Evolutionary conservation across 768 basidiomycete genomes (phyloP).

Genomic region (Mrakia gelida): DNA sequence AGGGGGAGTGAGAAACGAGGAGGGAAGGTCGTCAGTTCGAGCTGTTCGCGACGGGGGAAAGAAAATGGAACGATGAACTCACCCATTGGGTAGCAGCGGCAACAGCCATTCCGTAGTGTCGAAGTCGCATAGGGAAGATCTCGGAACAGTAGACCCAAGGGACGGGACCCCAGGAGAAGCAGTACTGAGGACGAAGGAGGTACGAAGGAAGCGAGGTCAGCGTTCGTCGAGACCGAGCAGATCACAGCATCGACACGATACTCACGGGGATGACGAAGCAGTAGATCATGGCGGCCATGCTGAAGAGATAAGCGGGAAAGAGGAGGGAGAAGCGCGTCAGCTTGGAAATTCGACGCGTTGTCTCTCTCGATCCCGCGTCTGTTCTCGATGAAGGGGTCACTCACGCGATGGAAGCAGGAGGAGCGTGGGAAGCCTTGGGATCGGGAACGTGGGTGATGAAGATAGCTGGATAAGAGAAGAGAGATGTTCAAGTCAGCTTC

Average conservation of each 20-base stretch:
- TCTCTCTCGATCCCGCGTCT: too few species aligned
- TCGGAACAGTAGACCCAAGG: conserved; percentile 33
- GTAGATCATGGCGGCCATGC: conserved; percentile 24
- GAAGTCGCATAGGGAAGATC: conserved; percentile 20
- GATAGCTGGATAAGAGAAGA: background rate
- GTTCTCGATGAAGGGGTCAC: too few species aligned
- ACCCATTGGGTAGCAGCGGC: conserved; percentile 31
- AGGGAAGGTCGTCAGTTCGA: too few species aligned
- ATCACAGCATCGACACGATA: too few species aligned
- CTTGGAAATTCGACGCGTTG: background rate
- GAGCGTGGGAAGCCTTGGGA: background rate
- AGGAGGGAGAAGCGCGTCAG: too few species aligned
- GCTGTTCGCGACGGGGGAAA: too few species aligned
- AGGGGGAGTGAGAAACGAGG: too few species aligned
- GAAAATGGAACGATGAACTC: too few species aligned
- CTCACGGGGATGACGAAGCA: conserved; percentile 20
- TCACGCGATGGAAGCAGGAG: background rate
- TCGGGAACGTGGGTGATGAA: conserved; percentile 21
- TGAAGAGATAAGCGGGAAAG: background rate
- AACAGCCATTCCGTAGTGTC: conserved; percentile 25
- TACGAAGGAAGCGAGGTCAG: background rate
- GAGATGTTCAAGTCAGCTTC: background rate
- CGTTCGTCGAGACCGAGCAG: background rate
- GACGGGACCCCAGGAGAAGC: conserved; percentile 28
- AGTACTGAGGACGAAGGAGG: conserved; percentile 15